Base-by-base conservation (phyloP, 2,329 filamentous ascomycete genomes). In the Aspergillus candidus region DNA sequence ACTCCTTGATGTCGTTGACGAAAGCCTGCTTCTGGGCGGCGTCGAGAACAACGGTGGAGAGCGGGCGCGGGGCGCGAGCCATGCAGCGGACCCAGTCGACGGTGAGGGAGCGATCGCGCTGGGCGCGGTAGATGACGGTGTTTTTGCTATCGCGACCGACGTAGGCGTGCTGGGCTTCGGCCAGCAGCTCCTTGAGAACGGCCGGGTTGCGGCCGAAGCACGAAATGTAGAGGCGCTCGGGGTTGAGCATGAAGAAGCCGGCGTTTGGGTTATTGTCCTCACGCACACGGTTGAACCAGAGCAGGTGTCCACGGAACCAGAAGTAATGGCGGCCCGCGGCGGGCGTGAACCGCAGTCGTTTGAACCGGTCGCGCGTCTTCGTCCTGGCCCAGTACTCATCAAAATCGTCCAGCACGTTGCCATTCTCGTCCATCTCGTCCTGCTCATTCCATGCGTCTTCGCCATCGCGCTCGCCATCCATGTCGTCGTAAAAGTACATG, bases 301-400 rank as follows among this genome's bases (percentile, higher is more conserved):
- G 68, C 1, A 80, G 64, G 5, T 72, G 72, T 6, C 76, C 72
- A 37, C 73, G 74, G 62, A 82, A 87, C 75, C 79, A 83, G 64
- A 88, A 88, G 56, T 77, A 79, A 60, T 87, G 81, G 3, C 68
- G 76, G 6, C 84, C 84, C 44, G 81, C 78, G 0, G 78, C 77
- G 0, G 84, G 84, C 0, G 83, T 87, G 63, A 84, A 87, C 7
- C 59, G 57, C 7, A 69, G 38, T 0, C 49, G 56, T 41, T 65
- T 68, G 41, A 58, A 61, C 43, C 63, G 67, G 48, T 65, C 62
- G 4, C 60, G 59, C 14, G 51, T 55, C 22, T 66, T 64, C n/a
- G 70, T 56, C 38, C 65, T 68, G 14, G 61, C 59, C 56, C 67
- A 69, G 47, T 68, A 67, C n/a, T 63, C 62, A 41, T 70, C 65